Conservation (phyloP, 164 flowering plant genomes). For the Vitis vinifera region DNA sequence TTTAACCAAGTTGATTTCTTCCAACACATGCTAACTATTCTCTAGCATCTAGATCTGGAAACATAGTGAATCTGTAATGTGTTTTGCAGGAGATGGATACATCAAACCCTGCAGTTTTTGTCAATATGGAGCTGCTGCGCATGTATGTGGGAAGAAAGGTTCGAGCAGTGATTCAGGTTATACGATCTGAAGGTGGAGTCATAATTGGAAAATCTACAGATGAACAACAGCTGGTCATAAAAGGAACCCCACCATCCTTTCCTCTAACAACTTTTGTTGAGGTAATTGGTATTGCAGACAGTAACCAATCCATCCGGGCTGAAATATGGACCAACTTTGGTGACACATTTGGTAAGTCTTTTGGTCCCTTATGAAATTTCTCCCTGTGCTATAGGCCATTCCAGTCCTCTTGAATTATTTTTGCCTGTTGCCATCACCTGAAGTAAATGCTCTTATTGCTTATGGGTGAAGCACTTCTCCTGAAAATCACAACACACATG, state of each 20-base stretch:
- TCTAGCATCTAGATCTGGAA: too few relatives aligned
- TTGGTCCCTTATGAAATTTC: background rate
- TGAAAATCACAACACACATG: too few relatives aligned
- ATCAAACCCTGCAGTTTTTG: slow-evolving; percentile 82
- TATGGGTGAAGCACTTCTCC: too few relatives aligned
- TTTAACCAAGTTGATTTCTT: too few relatives aligned
- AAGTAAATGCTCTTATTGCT: too few relatives aligned
- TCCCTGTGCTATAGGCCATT: background rate
- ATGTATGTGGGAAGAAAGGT: slow-evolving; percentile 67
- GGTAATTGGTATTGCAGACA: slow-evolving; percentile 92
- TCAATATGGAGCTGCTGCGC: slow-evolving; percentile 69
- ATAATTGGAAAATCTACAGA: slow-evolving; percentile 74
- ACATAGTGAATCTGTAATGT: background rate
- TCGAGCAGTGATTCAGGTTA: slow-evolving; percentile 71
- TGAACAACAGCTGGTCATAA: slow-evolving; percentile 58
- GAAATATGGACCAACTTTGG: slow-evolving; percentile 88
- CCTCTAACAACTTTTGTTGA: slow-evolving; percentile 71
- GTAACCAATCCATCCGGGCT: slow-evolving; percentile 70
- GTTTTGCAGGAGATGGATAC: slow-evolving; percentile 65
- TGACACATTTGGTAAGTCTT: slow-evolving; percentile 55
- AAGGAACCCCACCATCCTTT: slow-evolving; percentile 45
- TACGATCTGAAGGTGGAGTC: slow-evolving; percentile 54
- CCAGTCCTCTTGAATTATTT: too few relatives aligned
- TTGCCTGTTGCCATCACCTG: too few relatives aligned
- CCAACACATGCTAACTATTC: too few relatives aligned